These are phyloP conservation scores for Mycena venus DNA, from an alignment of 768 basidiomycete genomes.

Conservation along the genomic window DNA sequence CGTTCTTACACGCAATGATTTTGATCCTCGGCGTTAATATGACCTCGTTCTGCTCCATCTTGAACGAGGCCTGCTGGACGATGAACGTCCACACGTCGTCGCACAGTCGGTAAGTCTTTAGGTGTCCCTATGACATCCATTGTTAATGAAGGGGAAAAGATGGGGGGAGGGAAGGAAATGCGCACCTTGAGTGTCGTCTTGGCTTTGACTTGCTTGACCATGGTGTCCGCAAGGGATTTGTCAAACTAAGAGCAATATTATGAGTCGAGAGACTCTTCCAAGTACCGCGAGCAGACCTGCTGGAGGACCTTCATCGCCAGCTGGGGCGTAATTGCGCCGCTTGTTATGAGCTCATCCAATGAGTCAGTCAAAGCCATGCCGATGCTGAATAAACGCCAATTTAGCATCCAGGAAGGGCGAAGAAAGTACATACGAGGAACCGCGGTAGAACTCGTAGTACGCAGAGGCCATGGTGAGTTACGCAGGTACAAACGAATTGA, in stretches of 20 bases:
- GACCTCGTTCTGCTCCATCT: constrained; percentile 93
- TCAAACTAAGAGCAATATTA: constrained; percentile 93
- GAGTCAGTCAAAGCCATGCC: constrained; percentile 98
- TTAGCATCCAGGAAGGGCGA: neutral
- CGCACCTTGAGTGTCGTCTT: constrained; percentile 94
- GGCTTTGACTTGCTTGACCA: constrained; percentile 94
- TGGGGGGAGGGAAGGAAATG: constrained; percentile 6
- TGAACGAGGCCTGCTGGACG: constrained; percentile 92
- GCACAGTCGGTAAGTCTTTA: constrained; percentile 92
- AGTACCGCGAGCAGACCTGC: neutral
- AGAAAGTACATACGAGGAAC: constrained; percentile 81
- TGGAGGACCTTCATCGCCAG: constrained; percentile 57
- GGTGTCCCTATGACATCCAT: constrained; percentile 85
- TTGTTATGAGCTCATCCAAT: constrained; percentile 87
- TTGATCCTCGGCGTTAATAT: constrained; percentile 86
- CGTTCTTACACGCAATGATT: constrained; percentile 98
- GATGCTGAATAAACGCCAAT: constrained; percentile 69
- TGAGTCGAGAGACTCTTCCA: constrained; percentile 95
- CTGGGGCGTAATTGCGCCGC: constrained; percentile 96
- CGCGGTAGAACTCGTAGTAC: constrained; percentile 94
- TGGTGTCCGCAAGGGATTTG: constrained; percentile 92
- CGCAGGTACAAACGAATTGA: neutral
- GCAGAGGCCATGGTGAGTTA: constrained; percentile 72
- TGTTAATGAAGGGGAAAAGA: no score
- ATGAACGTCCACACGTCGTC: constrained; percentile 99